These are phyloP conservation scores for Prototheca cutis DNA, from an alignment of 163 green algal genomes.

Conservation along the genomic window DNA sequence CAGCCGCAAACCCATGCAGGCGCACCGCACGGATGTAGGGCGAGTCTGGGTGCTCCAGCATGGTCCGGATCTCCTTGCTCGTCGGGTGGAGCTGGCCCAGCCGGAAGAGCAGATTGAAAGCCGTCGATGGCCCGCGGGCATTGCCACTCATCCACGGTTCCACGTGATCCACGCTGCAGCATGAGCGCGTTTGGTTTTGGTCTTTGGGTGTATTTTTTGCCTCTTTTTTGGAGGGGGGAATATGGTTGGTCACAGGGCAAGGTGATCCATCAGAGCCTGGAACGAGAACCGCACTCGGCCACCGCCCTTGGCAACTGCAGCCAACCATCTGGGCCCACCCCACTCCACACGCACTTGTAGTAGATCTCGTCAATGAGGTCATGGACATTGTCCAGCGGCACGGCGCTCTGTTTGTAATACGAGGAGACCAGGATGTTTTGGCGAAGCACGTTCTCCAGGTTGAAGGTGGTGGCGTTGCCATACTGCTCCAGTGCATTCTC, in stretches of 20 bases:
- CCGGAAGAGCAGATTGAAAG: constrained; percentile 86
- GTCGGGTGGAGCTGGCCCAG: constrained; percentile 66
- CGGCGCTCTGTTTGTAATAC: constrained; percentile 63
- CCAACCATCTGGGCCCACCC: too few species aligned
- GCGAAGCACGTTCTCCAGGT: constrained; percentile 71
- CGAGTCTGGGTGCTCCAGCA: constrained; percentile 80
- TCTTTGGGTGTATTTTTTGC: too few species aligned
- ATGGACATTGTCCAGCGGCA: constrained; percentile 42
- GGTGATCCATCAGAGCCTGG: too few species aligned
- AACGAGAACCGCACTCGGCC: too few species aligned
- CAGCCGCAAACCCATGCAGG: background rate
- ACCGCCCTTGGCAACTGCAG: too few species aligned
- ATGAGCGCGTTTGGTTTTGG: too few species aligned
- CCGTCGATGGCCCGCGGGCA: constrained; percentile 73
- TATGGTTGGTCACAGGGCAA: too few species aligned
- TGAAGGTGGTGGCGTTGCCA: constrained; percentile 66
- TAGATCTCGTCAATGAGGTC: constrained; percentile 77
- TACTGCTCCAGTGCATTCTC: constrained; percentile 52
- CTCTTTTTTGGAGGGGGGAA: too few species aligned
- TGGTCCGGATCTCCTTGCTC: constrained; percentile 52
- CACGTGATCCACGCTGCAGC: constrained; percentile 64
- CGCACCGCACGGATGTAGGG: constrained; percentile 89
- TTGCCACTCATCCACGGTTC: constrained; percentile 97
- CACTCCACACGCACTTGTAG: constrained; percentile 15
- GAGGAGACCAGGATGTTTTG: constrained; percentile 69